Percentiles rank a stretch among this genome's conserved stretches.
phyloP scores from a whole-genome alignment of 768 basidiomycete species.

The Tricholoma sp. region DNA sequence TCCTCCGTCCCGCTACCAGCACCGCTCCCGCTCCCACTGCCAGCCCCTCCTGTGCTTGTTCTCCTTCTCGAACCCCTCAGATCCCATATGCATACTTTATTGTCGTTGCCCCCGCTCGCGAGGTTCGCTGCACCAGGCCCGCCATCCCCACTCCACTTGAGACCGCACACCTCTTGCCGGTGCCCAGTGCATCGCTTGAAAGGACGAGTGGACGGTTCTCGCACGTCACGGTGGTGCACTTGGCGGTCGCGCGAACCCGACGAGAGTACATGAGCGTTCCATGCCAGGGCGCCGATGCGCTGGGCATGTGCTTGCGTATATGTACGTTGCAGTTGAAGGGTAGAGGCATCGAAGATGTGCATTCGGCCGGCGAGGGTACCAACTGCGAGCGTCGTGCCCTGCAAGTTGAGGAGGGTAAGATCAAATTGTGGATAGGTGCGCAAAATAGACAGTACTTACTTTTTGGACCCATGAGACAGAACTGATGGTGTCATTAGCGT shows the following conservation, averaged over 20 bases:
- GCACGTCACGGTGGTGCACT: slow-evolving; percentile 90
- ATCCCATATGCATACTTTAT: slow-evolving; percentile 98
- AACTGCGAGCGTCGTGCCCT: slow-evolving; percentile 86
- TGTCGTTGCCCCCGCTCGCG: slow-evolving; percentile 96
- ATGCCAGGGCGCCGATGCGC: slow-evolving; percentile 90
- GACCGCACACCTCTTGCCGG: slow-evolving; percentile 92
- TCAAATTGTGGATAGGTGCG: background rate
- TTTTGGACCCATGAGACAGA: slow-evolving; percentile 93
- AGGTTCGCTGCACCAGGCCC: slow-evolving; percentile 48
- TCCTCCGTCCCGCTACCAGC: slow-evolving; percentile 23
- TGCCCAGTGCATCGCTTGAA: slow-evolving; percentile 72
- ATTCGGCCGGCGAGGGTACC: slow-evolving; percentile 87
- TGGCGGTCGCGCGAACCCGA: slow-evolving; percentile 89
- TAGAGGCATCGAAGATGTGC: slow-evolving; percentile 90
- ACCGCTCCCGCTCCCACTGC: slow-evolving; percentile 13
- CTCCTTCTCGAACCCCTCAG: slow-evolving; percentile 45
- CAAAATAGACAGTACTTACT: slow-evolving; percentile 16
- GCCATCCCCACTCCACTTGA: slow-evolving; percentile 76
- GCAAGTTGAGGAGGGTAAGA: background rate
- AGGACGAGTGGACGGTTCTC: slow-evolving; percentile 59
- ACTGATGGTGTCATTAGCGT: slow-evolving; percentile 70
- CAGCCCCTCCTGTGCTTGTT: slow-evolving; percentile 17
- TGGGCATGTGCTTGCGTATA: slow-evolving; percentile 83
- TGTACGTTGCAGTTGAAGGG: slow-evolving; percentile 68
- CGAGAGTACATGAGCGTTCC: slow-evolving; percentile 84